These are phyloP conservation scores for Scytalidium sp. DNA, from an alignment of 2,329 filamentous ascomycete genomes.

Conservation along the genomic window DNA sequence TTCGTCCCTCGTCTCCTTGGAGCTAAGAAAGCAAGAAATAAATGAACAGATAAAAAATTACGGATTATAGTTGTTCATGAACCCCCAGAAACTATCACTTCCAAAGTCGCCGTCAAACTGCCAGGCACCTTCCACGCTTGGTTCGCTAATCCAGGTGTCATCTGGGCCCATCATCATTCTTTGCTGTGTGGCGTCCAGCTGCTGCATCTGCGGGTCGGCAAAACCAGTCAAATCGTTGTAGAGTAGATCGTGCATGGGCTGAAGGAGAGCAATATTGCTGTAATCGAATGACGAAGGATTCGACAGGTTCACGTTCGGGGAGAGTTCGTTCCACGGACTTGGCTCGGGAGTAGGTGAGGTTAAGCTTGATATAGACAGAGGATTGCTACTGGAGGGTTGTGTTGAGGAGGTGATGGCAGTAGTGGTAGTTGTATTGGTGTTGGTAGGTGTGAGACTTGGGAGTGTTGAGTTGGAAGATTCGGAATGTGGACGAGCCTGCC, in stretches of 20 bases:
- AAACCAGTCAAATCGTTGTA: slow-evolving; percentile 51
- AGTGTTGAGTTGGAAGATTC: neutral
- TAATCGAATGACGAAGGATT: slow-evolving; percentile 39
- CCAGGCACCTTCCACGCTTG: slow-evolving; percentile 27
- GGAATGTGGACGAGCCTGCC: neutral
- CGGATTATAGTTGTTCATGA: slow-evolving; percentile 44
- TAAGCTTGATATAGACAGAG: slow-evolving; percentile 23
- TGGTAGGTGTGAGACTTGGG: slow-evolving; percentile 1
- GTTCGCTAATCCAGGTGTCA: slow-evolving; percentile 4
- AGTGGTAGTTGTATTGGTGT: slow-evolving; percentile 2
- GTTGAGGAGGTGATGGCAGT: neutral
- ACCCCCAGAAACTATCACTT: slow-evolving; percentile 53
- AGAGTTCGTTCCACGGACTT: neutral
- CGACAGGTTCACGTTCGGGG: slow-evolving; percentile 10
- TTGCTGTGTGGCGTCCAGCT: slow-evolving; percentile 51
- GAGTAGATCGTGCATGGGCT: slow-evolving; percentile 53
- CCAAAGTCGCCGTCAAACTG: slow-evolving; percentile 55
- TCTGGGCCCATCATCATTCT: slow-evolving; percentile 46
- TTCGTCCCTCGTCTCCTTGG: too few relatives aligned
- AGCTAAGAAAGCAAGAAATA: too few relatives aligned
- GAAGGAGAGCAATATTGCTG: slow-evolving; percentile 50
- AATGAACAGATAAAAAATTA: neutral
- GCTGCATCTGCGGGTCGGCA: slow-evolving; percentile 5
- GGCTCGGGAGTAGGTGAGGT: slow-evolving; percentile 16
- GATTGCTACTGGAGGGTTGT: slow-evolving; percentile 14